Base-by-base conservation (phyloP, 345 rosid species). In the Tarenaya hassleriana region DNA sequence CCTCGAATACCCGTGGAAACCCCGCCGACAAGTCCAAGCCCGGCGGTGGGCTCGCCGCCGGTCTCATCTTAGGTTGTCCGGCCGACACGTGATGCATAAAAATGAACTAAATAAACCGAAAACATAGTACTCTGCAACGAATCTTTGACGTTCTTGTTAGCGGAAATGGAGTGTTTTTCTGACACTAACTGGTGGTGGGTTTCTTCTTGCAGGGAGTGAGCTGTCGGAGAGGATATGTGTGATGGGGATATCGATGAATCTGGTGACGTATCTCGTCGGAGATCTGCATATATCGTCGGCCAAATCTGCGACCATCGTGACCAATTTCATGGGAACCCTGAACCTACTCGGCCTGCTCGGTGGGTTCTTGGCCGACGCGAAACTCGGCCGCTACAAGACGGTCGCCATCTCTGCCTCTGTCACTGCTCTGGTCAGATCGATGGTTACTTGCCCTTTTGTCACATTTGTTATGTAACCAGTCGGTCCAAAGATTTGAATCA, bases 1-100 rank as follows among this genome's bases (percentile, higher is more conserved):
- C 57, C 0, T 84, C 69, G 43, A 37, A 56, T n/a, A 15, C 65
- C 64, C 1, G 75, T 80, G 95, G 95, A 56, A 74, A 80, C 9
- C 88, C 77, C 0, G 88, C 40, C 7, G 95, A 84, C 69, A 83
- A 80, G 62, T 70, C 85, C 12, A 80, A 70, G 70, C 82, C 85
- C 31, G 97, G 97, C 12, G 94, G 96, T 58, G 84, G 97, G 97
- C 70, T 86, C 10, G 88, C 78, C 16, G 91, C 95, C n/a, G 97
- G 91, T 42, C 75, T 90, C 44, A 90, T 86, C 59, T 60, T 90
- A 68, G 97, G 97, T 90, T 47, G 14, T 35, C 46, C 53, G 56
- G 16, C 10, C 29, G 34, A 35, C 7, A 8, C 8, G n/a, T n/a
- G n/a, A n/a, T 17, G 55, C 33, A 19, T 29, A 41, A 13, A 10